These are phyloP conservation scores for Fusarium penzigii DNA, from an alignment of 2,329 filamentous ascomycete species.

Conservation along the genomic window DNA sequence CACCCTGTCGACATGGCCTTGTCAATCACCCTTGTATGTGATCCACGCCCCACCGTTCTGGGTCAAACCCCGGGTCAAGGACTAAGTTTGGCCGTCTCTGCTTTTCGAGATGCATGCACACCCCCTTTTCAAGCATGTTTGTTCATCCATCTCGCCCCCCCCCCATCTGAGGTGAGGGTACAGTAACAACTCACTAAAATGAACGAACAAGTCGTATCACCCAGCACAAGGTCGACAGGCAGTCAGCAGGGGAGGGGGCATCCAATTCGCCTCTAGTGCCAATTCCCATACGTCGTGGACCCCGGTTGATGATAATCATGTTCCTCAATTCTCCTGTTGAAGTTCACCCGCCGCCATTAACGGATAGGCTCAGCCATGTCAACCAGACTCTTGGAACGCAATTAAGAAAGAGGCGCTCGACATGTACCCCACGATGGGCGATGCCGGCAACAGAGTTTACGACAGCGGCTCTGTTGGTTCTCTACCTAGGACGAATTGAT, in stretches of 20 bases:
- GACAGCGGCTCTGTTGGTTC: conserved; percentile 17
- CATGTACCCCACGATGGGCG: conserved; percentile 26
- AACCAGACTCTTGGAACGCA: conserved; percentile 34
- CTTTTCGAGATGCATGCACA: no score
- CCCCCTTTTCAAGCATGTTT: no score
- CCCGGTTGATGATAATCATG: conserved; percentile 16
- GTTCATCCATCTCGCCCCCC: no score
- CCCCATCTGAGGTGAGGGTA: no score
- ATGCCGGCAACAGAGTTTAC: conserved; percentile 21
- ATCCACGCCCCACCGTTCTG: no score
- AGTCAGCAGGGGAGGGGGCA: conserved; percentile 15
- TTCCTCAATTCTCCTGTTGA: conserved; percentile 19
- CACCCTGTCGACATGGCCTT: no score
- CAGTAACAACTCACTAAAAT: no score
- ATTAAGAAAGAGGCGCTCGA: conserved; percentile 30
- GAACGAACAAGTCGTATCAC: no score
- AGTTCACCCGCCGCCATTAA: conserved; percentile 34
- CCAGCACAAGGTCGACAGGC: conserved; percentile 3
- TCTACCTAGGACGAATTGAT: conserved; percentile 8
- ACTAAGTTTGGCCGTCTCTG: no score
- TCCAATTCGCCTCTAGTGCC: no score
- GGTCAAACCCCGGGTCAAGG: no score
- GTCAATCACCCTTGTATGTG: no score
- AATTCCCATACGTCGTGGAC: conserved; percentile 27
- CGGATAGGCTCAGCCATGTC: conserved; percentile 37